Percentiles rank a stretch among this genome's conserved stretches.
These are phyloP conservation scores for Boletellus emodensis DNA, from an alignment of 768 basidiomycete genomes.

Conservation along the genomic window DNA sequence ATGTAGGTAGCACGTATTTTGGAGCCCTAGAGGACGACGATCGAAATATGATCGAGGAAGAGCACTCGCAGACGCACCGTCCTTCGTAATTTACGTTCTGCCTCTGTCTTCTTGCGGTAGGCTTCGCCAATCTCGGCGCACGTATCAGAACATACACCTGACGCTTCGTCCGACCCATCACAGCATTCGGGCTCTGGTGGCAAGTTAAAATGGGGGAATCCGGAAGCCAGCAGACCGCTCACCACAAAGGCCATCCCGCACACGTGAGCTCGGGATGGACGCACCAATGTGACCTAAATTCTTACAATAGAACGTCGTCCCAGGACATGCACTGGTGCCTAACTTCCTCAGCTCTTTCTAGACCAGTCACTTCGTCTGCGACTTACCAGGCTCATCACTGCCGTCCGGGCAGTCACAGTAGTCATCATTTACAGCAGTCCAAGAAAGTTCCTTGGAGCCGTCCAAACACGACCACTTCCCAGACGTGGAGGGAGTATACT, in stretches of 20 bases:
- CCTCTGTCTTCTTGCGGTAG: conserved; percentile 64
- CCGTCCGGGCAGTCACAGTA: conserved; percentile 93
- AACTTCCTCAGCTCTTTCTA: conserved; percentile 4
- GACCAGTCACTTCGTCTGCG: conserved; percentile 5
- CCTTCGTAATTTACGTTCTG: conserved; percentile 72
- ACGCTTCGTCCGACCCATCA: conserved; percentile 90
- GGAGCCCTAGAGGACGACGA: conserved; percentile 54
- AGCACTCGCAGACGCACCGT: conserved; percentile 51
- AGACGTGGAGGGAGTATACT: conserved; percentile 50
- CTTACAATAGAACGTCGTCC: conserved; percentile 73
- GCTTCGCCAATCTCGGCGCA: conserved; percentile 74
- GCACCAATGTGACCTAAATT: conserved; percentile 88
- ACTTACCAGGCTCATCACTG: conserved; percentile 87
- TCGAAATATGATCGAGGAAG: background rate
- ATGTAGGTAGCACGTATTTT: conserved; percentile 92
- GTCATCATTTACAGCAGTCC: conserved; percentile 86
- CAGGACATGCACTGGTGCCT: conserved; percentile 85
- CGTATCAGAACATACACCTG: conserved; percentile 72
- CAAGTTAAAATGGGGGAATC: conserved; percentile 11
- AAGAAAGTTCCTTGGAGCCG: conserved; percentile 72
- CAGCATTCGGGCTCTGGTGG: conserved; percentile 82
- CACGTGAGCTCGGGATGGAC: conserved; percentile 72
- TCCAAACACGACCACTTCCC: conserved; percentile 78
- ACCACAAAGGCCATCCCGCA: conserved; percentile 95
- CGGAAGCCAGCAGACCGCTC: conserved; percentile 24